Conservation (phyloP, 306 rosid species). For the Ziziphus jujuba region DNA sequence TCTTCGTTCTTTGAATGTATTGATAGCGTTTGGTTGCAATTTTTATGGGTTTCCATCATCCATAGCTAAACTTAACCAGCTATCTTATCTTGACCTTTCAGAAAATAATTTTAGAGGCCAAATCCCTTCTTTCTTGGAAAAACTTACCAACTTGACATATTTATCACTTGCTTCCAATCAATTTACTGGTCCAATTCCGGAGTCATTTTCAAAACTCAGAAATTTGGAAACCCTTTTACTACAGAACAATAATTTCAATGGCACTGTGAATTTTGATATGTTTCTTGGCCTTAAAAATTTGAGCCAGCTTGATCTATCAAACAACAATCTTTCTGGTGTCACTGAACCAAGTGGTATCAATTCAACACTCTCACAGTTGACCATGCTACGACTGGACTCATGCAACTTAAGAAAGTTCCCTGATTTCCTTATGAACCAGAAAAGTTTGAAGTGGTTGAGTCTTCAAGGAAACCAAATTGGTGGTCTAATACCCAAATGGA, state of each 20-base stretch:
- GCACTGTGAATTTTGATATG: background rate
- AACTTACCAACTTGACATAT: too few relatives aligned
- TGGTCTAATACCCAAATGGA: conserved; percentile 36
- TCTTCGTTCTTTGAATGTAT: too few relatives aligned
- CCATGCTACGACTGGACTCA: background rate
- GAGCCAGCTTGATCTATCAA: background rate
- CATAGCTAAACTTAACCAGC: too few relatives aligned
- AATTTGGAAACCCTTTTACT: background rate
- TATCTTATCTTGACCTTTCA: too few relatives aligned
- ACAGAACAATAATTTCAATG: background rate
- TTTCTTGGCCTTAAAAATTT: background rate
- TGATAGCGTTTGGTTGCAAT: too few relatives aligned
- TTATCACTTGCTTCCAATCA: background rate
- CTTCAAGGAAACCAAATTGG: conserved; percentile 16
- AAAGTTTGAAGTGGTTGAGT: background rate
- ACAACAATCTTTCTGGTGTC: background rate
- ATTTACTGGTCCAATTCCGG: background rate
- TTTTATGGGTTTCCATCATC: too few relatives aligned
- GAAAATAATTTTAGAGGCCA: too few relatives aligned
- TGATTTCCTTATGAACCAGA: background rate
- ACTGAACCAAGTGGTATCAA: background rate
- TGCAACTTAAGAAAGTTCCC: background rate
- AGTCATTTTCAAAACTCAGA: background rate
- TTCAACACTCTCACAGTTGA: background rate
- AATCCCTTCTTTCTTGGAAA: too few relatives aligned